Conservation (phyloP, 1,284 basidiomycete species). For the Ceratobasidium sp. region DNA sequence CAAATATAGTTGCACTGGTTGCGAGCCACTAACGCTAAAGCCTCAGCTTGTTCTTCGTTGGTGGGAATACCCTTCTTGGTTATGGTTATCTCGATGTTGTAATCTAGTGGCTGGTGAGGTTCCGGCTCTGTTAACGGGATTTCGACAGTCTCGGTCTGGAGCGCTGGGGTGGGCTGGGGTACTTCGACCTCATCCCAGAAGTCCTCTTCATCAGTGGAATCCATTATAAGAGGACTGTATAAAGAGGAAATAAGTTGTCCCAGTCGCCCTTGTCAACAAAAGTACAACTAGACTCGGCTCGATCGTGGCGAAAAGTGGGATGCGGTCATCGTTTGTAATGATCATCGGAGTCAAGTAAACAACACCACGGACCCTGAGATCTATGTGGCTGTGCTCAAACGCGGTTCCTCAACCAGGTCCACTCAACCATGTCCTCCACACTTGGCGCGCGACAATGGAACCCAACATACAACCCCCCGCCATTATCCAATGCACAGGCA, state of each 20-base stretch:
- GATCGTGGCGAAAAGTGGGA: slow-evolving; percentile 29
- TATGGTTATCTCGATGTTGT: slow-evolving; percentile 36
- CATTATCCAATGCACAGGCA: slow-evolving; percentile 61
- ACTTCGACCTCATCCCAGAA: slow-evolving; percentile 39
- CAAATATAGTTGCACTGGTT: background rate
- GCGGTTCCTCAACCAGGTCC: slow-evolving; percentile 3
- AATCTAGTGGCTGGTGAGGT: slow-evolving; percentile 18
- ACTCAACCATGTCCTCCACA: slow-evolving; percentile 22
- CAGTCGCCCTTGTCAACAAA: no score
- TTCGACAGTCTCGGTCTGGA: slow-evolving; percentile 16
- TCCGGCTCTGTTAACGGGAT: slow-evolving; percentile 25
- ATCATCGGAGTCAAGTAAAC: slow-evolving; percentile 22
- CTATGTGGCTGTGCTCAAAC: slow-evolving; percentile 24
- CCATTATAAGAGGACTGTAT: background rate
- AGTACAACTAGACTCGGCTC: no score
- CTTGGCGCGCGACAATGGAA: slow-evolving; percentile 22
- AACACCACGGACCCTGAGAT: slow-evolving; percentile 12
- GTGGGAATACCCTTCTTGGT: slow-evolving; percentile 18
- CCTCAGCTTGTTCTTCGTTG: slow-evolving; percentile 27
- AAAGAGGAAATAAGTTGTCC: background rate
- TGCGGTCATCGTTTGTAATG: slow-evolving; percentile 7
- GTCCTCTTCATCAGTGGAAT: slow-evolving; percentile 30
- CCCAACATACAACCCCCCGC: slow-evolving; percentile 9
- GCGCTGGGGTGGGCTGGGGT: slow-evolving; percentile 10
- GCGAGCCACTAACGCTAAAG: slow-evolving; percentile 4